Base-by-base conservation (phyloP, 768 basidiomycete genomes). In the Tulasnella sp. region DNA sequence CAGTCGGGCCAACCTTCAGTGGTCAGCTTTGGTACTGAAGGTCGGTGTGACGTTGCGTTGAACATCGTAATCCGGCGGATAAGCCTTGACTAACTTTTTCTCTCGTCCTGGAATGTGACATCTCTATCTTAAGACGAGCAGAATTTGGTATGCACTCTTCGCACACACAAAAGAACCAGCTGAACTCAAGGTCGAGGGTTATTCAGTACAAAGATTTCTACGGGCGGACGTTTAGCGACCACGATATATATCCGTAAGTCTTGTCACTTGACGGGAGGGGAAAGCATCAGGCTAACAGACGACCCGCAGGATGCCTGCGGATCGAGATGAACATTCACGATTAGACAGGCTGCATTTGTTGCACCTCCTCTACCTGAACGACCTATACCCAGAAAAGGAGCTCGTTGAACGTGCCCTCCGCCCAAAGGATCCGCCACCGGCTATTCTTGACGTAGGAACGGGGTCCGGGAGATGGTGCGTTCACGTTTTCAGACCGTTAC, bases 221-320 rank as follows among this genome's bases (percentile, higher is more conserved):
- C 34, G 71, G 71, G 25, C 71, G 71, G 19, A 36, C 71, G 9
- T 72, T 72, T n/a, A 72, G 42, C 42, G 42, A 42, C 42, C 42
- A 42, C 17, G 42, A 42, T 17, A 42, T 8, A 42, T 42, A 42
- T 42, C 17, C 17, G 42, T 42, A 42, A 42, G 42, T n/a, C 42
- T 8, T 42, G 42, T 8, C 8, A 42, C 9, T 17, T 17, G 17
- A 8, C 42, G 17, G 8, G 8, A 42, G 8, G 17, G 17, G 17
- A 8, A 8, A 17, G 42, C 34, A 36, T 67, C 22, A n/a, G 9
- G 42, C 17, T 42, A 17, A 42, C 42, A 8, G n/a, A 42, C 17
- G 17, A 8, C 17, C 17, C 42, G 8, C 17, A 42, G 42, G 8
- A 8, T 42, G 8, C 42, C 42, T 8, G 42, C 42, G 22, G 67